Percentiles rank a stretch among this genome's conserved stretches.
phyloP scores from a whole-genome alignment of 1,139 yeast genomes.

The Yamadazyma dushanensis region DNA sequence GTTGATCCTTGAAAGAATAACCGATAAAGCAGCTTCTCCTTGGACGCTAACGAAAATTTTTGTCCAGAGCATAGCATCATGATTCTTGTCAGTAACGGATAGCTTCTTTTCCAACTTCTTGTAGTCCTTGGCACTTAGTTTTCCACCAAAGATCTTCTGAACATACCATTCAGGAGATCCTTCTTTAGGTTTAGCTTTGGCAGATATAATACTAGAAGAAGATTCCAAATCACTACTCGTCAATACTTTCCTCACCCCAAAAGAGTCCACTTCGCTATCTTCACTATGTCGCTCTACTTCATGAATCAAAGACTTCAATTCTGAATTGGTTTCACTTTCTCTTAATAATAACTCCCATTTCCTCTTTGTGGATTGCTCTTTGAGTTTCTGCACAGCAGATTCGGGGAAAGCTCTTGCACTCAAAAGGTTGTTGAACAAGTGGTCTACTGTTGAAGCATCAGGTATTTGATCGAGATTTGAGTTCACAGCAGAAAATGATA shows the following conservation, averaged over 20 bases:
- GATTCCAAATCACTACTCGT: constrained; percentile 11
- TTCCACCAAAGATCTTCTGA: constrained; percentile 35
- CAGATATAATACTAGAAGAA: constrained; percentile 1
- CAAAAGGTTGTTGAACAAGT: constrained; percentile 38
- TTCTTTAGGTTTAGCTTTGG: constrained; percentile 23
- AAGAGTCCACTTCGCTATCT: constrained; percentile 6
- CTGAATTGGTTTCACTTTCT: constrained; percentile 42
- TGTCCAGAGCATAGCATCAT: constrained; percentile 32
- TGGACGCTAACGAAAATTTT: constrained; percentile 36
- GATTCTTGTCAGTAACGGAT: constrained; percentile 17
- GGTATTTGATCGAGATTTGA: constrained; percentile 38
- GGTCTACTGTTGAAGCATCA: constrained; percentile 35
- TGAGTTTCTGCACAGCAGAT: constrained; percentile 30
- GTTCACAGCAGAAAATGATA: constrained; percentile 35
- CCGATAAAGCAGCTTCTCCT: constrained; percentile 48
- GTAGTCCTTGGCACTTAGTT: constrained; percentile 34
- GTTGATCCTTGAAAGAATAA: constrained; percentile 38
- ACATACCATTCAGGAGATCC: constrained; percentile 49
- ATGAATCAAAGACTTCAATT: constrained; percentile 23
- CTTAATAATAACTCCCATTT: constrained; percentile 49
- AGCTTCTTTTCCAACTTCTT: constrained; percentile 37
- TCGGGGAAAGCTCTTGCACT: constrained; percentile 41
- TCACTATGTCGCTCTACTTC: constrained; percentile 3
- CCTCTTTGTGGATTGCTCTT: constrained; percentile 34
- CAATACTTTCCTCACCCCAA: constrained; percentile 5